Conservation (phyloP, 2,329 filamentous ascomycete species). For the Alternaria sp. region DNA sequence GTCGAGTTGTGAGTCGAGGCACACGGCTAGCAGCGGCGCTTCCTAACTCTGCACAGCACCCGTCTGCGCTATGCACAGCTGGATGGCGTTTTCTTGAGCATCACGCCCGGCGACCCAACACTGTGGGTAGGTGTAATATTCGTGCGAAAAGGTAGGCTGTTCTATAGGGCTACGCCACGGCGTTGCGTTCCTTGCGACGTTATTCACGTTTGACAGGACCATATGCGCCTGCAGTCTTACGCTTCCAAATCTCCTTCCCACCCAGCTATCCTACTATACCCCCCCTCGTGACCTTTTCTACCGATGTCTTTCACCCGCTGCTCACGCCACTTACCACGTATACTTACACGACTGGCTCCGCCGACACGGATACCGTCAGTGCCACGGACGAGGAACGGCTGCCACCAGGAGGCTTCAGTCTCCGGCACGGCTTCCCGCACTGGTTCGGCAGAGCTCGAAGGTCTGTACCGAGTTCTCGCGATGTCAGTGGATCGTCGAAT, state of each 20-base stretch:
- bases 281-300: constrained; percentile 85
- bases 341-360: constrained; percentile 79
- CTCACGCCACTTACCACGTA: constrained; percentile 94
- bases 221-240: constrained; percentile 83
- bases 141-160: constrained; percentile 75
- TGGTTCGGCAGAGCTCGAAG: constrained; percentile 71
- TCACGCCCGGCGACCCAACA: constrained; percentile 79
- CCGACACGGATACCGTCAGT: constrained; percentile 79
- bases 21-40: constrained; percentile 18
- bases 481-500: constrained; percentile 39
- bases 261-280: constrained; percentile 78
- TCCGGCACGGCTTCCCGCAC: constrained; percentile 86
- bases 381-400: constrained; percentile 82
- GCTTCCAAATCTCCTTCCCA: constrained; percentile 89
- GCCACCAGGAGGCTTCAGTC: constrained; percentile 86
- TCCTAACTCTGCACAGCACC: constrained; percentile 61
- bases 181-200: constrained; percentile 9
- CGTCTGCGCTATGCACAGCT: constrained; percentile 83
- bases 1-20: constrained; percentile 74
- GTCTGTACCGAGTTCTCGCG: constrained; percentile 38
- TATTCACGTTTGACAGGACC: constrained; percentile 67
- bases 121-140: constrained; percentile 93
- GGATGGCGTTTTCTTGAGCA: constrained; percentile 83
- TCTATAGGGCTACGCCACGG: constrained; percentile 19
- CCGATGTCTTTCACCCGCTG: constrained; percentile 93